Base-by-base conservation (phyloP, 306 rosid genomes). In the Cicer pinnatifidum region DNA sequence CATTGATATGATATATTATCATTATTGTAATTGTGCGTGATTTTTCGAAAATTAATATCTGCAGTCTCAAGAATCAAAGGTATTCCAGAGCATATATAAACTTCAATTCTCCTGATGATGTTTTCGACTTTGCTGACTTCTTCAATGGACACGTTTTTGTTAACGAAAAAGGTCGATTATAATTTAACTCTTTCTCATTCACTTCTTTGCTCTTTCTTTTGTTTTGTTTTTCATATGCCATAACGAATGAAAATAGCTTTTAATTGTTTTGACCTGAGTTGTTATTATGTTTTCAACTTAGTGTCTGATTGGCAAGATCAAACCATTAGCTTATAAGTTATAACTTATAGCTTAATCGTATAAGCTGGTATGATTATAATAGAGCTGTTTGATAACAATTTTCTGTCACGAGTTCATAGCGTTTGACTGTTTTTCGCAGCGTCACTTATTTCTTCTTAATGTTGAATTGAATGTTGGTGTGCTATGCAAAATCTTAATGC, bases 121-220 rank as follows among this genome's bases (percentile, higher is more conserved):
- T 94, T 67, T 71, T 88, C 9, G 91, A 94, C 80, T 94, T 94
- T 72, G 96, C 97, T 0, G 86, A 87, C 53, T 89, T 87, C 82
- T 94, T 91, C 71, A 84, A 88, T 39, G 96, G 99, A 12, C 99
- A 91, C 37, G 84, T 91, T 73, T 94, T 94, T 75, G 99, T 94
- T 66, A 94, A 89, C 72, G 97, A 94, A 84, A 89, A 88, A 85
- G 99, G 99, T 94, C 67, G 11, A 44, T 41, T 48, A 17, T 3
- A 28, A 28, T 28, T 28, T 28, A 28, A 28, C 35, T 28, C 35
- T 28, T 17, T 4, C 12, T 74, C 46, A 12, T 37, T 28, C 41
- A 12, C 43, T 71, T 15, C 63, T 57, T 0, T 28, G 33, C 33
- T 28, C 1, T 9, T 15, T 10, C 2, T 33, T 6, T 1, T 11